phyloP scores from a whole-genome alignment of 108 stramenopile genomes.

The Skeletonema costatum region DNA sequence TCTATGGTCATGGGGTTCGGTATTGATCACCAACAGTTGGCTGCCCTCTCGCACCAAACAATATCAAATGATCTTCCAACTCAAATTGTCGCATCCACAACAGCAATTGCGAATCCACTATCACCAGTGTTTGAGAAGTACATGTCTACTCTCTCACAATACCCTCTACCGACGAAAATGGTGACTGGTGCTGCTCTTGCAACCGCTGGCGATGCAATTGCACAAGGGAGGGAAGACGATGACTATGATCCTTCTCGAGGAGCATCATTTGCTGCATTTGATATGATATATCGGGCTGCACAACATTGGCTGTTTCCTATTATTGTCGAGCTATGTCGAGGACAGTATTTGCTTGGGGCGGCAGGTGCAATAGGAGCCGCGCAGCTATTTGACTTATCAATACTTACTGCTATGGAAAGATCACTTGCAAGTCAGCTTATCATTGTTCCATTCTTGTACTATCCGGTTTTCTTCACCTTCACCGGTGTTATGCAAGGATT shows the following conservation, averaged over 20 bases:
- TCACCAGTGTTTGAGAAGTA: conserved; percentile 24
- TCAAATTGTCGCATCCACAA: neutral
- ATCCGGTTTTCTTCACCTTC: conserved; percentile 69
- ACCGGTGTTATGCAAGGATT: conserved; percentile 64
- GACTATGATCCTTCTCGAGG: conserved; percentile 57
- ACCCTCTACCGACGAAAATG: conserved; percentile 78
- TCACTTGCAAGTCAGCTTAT: conserved; percentile 69
- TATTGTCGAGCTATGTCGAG: conserved; percentile 60
- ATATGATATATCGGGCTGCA: conserved; percentile 64
- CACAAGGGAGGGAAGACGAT: conserved; percentile 50
- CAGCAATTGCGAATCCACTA: neutral
- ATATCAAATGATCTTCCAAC: neutral
- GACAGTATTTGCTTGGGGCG: conserved; percentile 46
- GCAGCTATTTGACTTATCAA: conserved; percentile 13
- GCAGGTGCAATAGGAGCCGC: conserved; percentile 22
- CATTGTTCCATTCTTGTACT: conserved; percentile 76
- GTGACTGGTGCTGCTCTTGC: conserved; percentile 65
- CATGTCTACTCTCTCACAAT: conserved; percentile 34
- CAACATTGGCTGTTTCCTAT: conserved; percentile 66
- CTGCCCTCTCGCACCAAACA: neutral
- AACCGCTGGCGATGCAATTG: conserved; percentile 63
- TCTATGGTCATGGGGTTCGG: neutral
- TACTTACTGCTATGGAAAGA: conserved; percentile 60
- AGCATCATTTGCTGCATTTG: conserved; percentile 68
- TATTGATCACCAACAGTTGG: neutral